Conservation (phyloP, 768 basidiomycete species). For the Leccinum aurantiacum region DNA sequence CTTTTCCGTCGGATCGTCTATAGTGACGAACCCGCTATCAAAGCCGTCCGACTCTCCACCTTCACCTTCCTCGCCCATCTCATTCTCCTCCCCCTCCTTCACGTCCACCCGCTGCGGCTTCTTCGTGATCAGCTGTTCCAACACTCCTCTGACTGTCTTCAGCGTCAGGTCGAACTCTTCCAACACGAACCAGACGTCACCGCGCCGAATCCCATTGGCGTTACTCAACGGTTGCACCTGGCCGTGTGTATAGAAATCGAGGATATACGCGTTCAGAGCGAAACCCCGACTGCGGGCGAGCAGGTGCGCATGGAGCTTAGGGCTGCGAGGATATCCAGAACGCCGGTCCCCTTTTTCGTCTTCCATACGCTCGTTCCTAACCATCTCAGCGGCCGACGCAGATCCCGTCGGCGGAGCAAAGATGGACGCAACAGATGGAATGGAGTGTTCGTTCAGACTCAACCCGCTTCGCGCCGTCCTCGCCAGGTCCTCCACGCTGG, state of each 20-base stretch:
- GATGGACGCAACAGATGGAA: conserved; percentile 51
- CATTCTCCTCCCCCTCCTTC: conserved; percentile 15
- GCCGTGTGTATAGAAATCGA: conserved; percentile 71
- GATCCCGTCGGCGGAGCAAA: conserved; percentile 26
- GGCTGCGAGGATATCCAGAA: not conserved
- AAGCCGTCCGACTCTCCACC: conserved; percentile 13
- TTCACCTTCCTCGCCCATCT: conserved; percentile 17
- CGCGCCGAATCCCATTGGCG: conserved; percentile 59
- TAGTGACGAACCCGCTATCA: conserved; percentile 36
- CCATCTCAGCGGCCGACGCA: not conserved
- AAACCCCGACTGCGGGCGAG: conserved; percentile 7
- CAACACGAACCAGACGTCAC: conserved; percentile 65
- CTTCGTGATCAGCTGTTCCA: conserved; percentile 46
- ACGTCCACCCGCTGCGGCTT: conserved; percentile 21
- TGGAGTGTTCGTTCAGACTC: conserved; percentile 55
- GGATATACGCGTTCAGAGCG: conserved; percentile 61
- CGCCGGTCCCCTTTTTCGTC: not conserved
- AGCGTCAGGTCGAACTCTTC: conserved; percentile 58
- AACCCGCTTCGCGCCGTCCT: conserved; percentile 53
- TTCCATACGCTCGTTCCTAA: not conserved
- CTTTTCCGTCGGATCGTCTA: conserved; percentile 32
- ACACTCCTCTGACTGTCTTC: conserved; percentile 45
- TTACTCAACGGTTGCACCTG: conserved; percentile 46
- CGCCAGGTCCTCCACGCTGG: conserved; percentile 50
- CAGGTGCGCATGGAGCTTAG: not conserved